These are phyloP conservation scores for Murraya koenigii DNA, from an alignment of 345 rosid genomes.

Conservation along the genomic window DNA sequence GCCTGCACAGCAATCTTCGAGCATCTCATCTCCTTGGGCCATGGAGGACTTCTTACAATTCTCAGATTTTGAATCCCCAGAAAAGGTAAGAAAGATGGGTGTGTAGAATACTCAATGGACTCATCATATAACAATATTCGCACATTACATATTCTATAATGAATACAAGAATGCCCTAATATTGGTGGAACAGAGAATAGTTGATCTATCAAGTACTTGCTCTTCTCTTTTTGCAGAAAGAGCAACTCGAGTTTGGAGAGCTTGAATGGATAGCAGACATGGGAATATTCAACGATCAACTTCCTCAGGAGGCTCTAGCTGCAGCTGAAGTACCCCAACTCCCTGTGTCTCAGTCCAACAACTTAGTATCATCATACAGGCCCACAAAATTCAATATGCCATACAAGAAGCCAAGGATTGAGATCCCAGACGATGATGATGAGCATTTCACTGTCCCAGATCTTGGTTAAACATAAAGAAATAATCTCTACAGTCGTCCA, in stretches of 20 bases:
- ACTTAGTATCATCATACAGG: constrained; percentile 32
- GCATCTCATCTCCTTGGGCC: constrained; percentile 56
- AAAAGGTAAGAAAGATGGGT: constrained; percentile 50
- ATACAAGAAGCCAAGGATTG: constrained; percentile 75
- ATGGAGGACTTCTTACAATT: constrained; percentile 74
- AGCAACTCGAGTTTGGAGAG: constrained; percentile 71
- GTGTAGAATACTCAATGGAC: neutral
- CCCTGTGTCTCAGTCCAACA: constrained; percentile 37
- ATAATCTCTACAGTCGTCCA: neutral
- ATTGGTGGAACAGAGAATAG: no score
- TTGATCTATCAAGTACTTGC: neutral
- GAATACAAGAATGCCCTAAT: neutral
- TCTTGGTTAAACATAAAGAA: constrained; percentile 46
- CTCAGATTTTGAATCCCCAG: constrained; percentile 59
- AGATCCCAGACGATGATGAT: constrained; percentile 50
- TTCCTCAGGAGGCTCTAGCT: constrained; percentile 55
- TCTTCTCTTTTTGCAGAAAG: constrained; percentile 50
- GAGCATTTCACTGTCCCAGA: constrained; percentile 90
- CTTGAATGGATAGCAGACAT: constrained; percentile 83
- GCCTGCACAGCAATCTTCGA: constrained; percentile 44
- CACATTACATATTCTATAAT: neutral
- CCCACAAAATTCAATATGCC: constrained; percentile 50
- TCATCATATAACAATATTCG: neutral
- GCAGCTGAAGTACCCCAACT: constrained; percentile 94
- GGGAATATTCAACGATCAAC: constrained; percentile 62